Evolutionary conservation across 768 basidiomycete genomes (phyloP).

Genomic region (Termitomyces sp.): DNA sequence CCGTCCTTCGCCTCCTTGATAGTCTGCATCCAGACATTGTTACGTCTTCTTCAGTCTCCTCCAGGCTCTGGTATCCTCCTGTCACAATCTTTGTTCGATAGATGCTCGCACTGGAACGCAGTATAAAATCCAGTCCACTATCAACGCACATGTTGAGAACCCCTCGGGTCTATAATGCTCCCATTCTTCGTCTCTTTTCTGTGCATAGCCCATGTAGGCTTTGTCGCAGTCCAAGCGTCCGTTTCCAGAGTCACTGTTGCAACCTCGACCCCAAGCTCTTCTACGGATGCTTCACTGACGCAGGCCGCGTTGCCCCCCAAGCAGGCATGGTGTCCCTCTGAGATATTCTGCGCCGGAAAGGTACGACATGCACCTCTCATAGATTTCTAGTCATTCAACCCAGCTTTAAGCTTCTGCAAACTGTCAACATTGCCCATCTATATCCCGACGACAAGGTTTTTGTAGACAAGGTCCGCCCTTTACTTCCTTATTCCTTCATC

Average conservation of each 20-base stretch:
- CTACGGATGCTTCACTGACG: conserved; percentile 51
- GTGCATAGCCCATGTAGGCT: conserved; percentile 2
- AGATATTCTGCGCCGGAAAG: conserved; percentile 77
- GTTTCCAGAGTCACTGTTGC: conserved; percentile 12
- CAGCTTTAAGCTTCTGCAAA: conserved; percentile 58
- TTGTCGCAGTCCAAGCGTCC: conserved; percentile 11
- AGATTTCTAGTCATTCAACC: background rate
- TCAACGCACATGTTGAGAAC: background rate
- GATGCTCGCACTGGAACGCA: background rate
- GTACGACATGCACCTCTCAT: conserved; percentile 34
- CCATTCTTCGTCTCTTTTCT: conserved; percentile 14
- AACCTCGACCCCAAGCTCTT: conserved; percentile 60
- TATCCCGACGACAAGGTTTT: conserved; percentile 84
- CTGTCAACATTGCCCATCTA: conserved; percentile 71
- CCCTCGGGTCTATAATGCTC: conserved; percentile 16
- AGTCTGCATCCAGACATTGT: no score
- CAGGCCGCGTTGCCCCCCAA: conserved; percentile 58
- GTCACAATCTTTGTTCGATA: background rate
- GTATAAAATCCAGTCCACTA: background rate
- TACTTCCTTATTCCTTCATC: background rate
- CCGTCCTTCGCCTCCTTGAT: no score
- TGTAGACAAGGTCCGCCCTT: conserved; percentile 54
- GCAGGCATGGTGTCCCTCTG: conserved; percentile 69
- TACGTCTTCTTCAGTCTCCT: no score
- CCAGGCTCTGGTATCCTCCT: no score